phyloP scores from a whole-genome alignment of 306 rosid species.

The Cyamopsis tetragonoloba region DNA sequence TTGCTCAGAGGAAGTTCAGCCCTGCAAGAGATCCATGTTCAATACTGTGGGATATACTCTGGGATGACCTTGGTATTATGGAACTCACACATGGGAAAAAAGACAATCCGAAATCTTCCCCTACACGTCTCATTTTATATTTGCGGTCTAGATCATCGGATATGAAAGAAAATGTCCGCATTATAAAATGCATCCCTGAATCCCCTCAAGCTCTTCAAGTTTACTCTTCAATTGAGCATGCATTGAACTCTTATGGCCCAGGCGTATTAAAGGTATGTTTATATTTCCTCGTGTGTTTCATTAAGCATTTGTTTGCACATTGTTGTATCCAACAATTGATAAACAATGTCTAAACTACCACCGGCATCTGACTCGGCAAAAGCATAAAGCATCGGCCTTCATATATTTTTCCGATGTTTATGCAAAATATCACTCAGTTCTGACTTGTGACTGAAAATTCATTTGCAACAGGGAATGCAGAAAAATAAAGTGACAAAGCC shows the following conservation, averaged over 20 bases:
- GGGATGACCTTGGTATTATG: conserved; percentile 78
- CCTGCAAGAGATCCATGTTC: conserved; percentile 97
- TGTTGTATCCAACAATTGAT: background rate
- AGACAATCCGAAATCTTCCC: conserved; percentile 63
- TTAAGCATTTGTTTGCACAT: background rate
- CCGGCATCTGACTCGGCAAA: background rate
- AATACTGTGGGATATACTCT: conserved; percentile 81
- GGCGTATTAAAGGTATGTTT: conserved; percentile 62
- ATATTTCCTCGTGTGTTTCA: background rate
- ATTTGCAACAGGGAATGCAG: conserved; percentile 46
- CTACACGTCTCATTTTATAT: conserved; percentile 67
- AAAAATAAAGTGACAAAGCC: conserved; percentile 63
- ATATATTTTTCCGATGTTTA: background rate
- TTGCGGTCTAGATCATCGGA: conserved; percentile 60
- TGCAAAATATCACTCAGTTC: background rate
- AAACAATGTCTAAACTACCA: background rate
- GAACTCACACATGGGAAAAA: conserved; percentile 74
- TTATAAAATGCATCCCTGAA: conserved; percentile 64
- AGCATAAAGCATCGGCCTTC: background rate
- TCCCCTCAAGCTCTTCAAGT: conserved; percentile 65
- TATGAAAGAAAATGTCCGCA: conserved; percentile 53
- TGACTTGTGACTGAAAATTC: background rate
- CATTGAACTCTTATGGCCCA: conserved; percentile 65
- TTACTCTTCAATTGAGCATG: conserved; percentile 77
- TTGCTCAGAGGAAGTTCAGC: conserved; percentile 92